These are phyloP conservation scores for Obba rivulosa DNA, from an alignment of 768 basidiomycete genomes.

Conservation along the genomic window DNA sequence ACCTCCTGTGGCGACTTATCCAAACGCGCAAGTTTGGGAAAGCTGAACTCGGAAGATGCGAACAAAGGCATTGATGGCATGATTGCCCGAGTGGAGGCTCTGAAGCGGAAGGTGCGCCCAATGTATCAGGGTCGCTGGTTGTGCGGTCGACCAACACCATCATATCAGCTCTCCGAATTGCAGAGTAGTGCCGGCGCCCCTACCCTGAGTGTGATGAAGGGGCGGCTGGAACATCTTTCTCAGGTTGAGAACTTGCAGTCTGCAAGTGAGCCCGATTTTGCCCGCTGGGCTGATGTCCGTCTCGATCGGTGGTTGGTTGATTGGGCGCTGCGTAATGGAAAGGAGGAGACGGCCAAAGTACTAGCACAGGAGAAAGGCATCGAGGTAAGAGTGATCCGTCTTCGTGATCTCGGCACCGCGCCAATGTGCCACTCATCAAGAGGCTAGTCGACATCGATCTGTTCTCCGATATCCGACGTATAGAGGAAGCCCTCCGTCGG, in stretches of 20 bases:
- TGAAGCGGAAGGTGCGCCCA: conserved; percentile 79
- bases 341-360: conserved; percentile 67
- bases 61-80: conserved; percentile 64
- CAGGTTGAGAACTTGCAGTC: conserved; percentile 52
- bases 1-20: conserved; percentile 55
- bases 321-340: conserved; percentile 80
- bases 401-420: neutral
- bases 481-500: conserved; percentile 70
- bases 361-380: conserved; percentile 76
- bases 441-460: conserved; percentile 87
- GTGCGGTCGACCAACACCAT: conserved; percentile 3
- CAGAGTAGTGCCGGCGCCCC: conserved; percentile 42
- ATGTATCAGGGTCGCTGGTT: neutral
- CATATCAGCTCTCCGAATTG: conserved; percentile 42
- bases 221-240: conserved; percentile 69
- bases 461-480: conserved; percentile 83
- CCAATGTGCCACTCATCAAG: conserved; percentile 33
- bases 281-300: conserved; percentile 73
- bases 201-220: conserved; percentile 68
- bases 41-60: conserved; percentile 32
- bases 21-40: conserved; percentile 34
- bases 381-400: conserved; percentile 43
- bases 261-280: conserved; percentile 51
- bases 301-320: conserved; percentile 91
- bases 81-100: conserved; percentile 67